These are phyloP conservation scores for Ogataea henricii DNA, from an alignment of 805 yeast species.

Conservation along the genomic window DNA sequence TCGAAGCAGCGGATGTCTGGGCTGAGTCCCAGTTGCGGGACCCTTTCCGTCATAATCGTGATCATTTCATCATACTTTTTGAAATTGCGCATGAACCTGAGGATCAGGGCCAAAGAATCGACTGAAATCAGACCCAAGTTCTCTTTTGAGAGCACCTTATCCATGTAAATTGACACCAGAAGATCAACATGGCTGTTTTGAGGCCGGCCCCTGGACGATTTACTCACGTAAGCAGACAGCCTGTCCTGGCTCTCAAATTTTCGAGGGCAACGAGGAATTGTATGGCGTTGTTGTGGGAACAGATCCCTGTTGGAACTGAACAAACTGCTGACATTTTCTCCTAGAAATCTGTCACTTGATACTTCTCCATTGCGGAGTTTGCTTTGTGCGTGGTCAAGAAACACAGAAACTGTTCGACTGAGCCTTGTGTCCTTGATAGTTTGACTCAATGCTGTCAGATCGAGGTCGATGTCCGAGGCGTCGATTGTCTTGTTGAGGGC, in stretches of 20 bases:
- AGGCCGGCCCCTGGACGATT: neutral
- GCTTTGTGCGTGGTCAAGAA: neutral
- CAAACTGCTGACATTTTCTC: neutral
- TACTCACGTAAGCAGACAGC: neutral
- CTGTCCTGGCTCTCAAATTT: neutral
- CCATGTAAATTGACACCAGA: neutral
- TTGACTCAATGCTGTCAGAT: neutral
- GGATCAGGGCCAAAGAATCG: neutral
- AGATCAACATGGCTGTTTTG: neutral
- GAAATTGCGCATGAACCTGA: slow-evolving; percentile 7
- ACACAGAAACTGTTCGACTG: neutral
- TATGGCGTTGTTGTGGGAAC: too few relatives aligned
- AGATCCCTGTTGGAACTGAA: neutral
- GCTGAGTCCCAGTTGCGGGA: slow-evolving; percentile 11
- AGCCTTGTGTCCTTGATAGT: neutral
- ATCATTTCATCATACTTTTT: slow-evolving; percentile 10
- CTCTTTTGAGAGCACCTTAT: neutral
- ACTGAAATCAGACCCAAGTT: slow-evolving; percentile 4
- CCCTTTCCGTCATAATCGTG: slow-evolving; percentile 10
- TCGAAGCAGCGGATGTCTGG: slow-evolving; percentile 16
- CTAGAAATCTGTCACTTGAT: neutral
- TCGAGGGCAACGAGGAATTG: neutral
- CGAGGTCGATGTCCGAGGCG: neutral
- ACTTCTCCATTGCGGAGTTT: neutral
- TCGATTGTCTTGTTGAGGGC: neutral